Evolutionary conservation across 2,329 filamentous ascomycete species (phyloP).

Genomic region (Aspergillus novoparasiticus): DNA sequence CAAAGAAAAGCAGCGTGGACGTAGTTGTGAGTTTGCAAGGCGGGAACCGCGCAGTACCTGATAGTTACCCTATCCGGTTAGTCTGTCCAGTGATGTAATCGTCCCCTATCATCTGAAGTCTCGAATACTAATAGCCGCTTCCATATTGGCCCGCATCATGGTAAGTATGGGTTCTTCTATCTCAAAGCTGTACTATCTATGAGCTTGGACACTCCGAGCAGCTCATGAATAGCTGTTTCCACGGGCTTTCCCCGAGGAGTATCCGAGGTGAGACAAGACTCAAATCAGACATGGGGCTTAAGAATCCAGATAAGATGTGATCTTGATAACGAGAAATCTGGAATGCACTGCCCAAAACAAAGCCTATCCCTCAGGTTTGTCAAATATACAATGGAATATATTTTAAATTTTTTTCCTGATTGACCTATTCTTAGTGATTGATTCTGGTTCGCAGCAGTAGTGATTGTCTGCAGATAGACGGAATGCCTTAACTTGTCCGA

Average conservation of each 20-base stretch:
- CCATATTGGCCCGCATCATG: background rate
- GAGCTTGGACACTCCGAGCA: background rate
- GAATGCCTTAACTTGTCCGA: background rate
- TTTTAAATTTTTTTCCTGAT: background rate
- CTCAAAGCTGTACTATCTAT: background rate
- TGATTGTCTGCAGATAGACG: background rate
- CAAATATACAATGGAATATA: background rate
- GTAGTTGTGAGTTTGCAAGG: background rate
- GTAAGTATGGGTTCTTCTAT: background rate
- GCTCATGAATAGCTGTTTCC: background rate
- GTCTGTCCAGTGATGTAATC: constrained; percentile 3
- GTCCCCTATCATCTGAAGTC: background rate
- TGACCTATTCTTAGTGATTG: background rate
- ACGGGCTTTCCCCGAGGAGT: background rate
- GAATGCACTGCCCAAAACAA: background rate
- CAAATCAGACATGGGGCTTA: background rate
- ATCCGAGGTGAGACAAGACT: background rate
- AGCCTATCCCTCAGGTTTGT: too few species aligned
- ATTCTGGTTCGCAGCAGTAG: background rate
- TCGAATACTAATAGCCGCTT: background rate
- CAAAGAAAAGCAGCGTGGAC: background rate
- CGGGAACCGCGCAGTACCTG: constrained; percentile 7
- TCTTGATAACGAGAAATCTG: background rate
- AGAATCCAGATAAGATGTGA: background rate
- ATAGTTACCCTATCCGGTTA: constrained; percentile 6